Percentiles rank a stretch among this genome's conserved stretches.
Evolutionary conservation across 768 basidiomycete genomes (phyloP).

Genomic region (Tephrocybe sp.): DNA sequence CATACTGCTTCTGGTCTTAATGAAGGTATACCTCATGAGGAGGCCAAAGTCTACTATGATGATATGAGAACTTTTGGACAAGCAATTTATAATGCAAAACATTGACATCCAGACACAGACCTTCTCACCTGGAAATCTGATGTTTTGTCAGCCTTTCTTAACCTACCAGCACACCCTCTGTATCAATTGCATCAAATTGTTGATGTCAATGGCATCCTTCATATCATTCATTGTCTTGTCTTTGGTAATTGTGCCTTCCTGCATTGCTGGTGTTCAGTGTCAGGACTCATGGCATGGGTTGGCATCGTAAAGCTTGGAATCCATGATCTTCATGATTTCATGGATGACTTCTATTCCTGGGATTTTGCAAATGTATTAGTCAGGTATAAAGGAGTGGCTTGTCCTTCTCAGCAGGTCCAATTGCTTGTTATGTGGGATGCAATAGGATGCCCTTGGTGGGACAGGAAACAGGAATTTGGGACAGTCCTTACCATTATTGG

Average conservation of each 20-base stretch:
- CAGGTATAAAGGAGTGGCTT: neutral
- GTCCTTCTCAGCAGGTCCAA: slow-evolving; percentile 22
- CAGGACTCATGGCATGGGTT: slow-evolving; percentile 26
- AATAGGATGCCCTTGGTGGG: slow-evolving; percentile 27
- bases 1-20: slow-evolving; percentile 23
- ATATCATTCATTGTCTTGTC: slow-evolving; percentile 28
- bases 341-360: slow-evolving; percentile 27
- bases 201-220: slow-evolving; percentile 18
- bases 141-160: slow-evolving; percentile 30
- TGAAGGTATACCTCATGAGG: slow-evolving; percentile 15
- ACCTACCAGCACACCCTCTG: slow-evolving; percentile 30
- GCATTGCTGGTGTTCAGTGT: slow-evolving; percentile 22
- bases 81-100: slow-evolving; percentile 9
- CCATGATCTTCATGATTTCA: slow-evolving; percentile 24
- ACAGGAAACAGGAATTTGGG: slow-evolving; percentile 30
- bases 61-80: slow-evolving; percentile 22
- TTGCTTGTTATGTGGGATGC: slow-evolving; percentile 26
- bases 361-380: neutral
- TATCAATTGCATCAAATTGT: slow-evolving; percentile 34
- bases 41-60: slow-evolving; percentile 23
- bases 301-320: slow-evolving; percentile 17
- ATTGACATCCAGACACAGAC: neutral
- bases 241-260: slow-evolving; percentile 29
- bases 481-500: slow-evolving; percentile 29
- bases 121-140: slow-evolving; percentile 28